Conservation (phyloP, 306 rosid genomes). For the Quillaja saponaria region DNA sequence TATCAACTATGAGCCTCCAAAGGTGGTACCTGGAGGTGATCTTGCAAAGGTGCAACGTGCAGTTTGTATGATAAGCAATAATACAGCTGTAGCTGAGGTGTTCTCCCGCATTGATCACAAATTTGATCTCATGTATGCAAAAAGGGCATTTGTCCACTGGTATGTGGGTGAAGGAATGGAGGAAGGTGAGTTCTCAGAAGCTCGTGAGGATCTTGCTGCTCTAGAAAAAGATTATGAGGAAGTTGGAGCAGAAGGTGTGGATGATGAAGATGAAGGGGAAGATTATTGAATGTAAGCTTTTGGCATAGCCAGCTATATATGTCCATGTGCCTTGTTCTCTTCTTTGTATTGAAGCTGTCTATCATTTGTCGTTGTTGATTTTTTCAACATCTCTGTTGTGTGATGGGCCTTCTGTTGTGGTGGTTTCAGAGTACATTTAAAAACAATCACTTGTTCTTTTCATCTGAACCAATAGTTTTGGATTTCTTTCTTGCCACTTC, state of each 20-base stretch:
- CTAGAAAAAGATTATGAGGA: constrained; percentile 78
- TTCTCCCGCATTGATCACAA: constrained; percentile 71
- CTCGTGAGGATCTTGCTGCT: constrained; percentile 80
- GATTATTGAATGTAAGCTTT: constrained; percentile 32
- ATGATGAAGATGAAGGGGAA: constrained; percentile 46
- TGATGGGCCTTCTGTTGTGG: constrained; percentile 16
- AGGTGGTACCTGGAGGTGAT: constrained; percentile 79
- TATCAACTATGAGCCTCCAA: constrained; percentile 71
- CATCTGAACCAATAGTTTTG: neutral
- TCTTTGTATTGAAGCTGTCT: neutral
- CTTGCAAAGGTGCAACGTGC: constrained; percentile 71
- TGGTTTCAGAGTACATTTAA: constrained; percentile 12
- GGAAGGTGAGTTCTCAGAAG: constrained; percentile 85
- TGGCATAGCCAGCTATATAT: constrained; percentile 3
- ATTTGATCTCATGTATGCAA: constrained; percentile 68
- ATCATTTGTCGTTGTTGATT: constrained; percentile 14
- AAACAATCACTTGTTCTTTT: constrained; percentile 9
- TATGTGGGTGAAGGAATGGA: constrained; percentile 88
- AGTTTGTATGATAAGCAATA: constrained; percentile 80
- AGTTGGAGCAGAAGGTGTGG: constrained; percentile 64
- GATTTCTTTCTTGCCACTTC: constrained; percentile 10
- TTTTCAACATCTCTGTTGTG: constrained; percentile 21
- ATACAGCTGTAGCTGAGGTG: constrained; percentile 68
- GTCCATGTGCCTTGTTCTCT: constrained; percentile 1
- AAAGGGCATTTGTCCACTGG: constrained; percentile 83